These are phyloP conservation scores for Ogataea trehaloabstinens DNA, from an alignment of 805 yeast species.

Conservation along the genomic window DNA sequence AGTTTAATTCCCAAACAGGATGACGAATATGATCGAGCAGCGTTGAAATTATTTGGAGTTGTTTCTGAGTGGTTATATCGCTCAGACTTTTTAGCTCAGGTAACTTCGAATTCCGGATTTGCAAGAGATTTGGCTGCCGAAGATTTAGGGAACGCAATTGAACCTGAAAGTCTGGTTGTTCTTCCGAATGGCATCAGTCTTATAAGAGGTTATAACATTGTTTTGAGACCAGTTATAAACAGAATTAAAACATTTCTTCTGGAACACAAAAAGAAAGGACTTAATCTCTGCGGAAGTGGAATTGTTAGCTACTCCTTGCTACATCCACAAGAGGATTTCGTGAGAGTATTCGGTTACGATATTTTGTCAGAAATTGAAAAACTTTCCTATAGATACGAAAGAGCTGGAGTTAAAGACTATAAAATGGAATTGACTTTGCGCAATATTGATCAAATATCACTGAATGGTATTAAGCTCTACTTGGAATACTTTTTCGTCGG, in stretches of 20 bases:
- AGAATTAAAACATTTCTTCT: not conserved
- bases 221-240: not conserved
- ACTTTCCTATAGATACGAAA: not conserved
- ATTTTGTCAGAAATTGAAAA: not conserved
- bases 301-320: not conserved
- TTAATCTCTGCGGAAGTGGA: conserved; percentile 1
- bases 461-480: not conserved
- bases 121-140: not conserved
- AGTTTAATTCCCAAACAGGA: not conserved
- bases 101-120: conserved; percentile 2
- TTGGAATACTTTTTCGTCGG: conserved; percentile 3
- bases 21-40: not conserved
- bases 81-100: conserved; percentile 2
- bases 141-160: conserved; percentile 1
- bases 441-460: not conserved
- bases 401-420: conserved; percentile 1
- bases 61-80: conserved; percentile 5
- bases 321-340: not conserved
- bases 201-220: not conserved
- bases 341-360: conserved; percentile 4
- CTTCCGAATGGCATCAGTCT: conserved; percentile 3
- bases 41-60: conserved; percentile 3
- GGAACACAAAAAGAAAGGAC: not conserved
- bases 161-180: conserved; percentile 2
- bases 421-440: conserved; percentile 3